These are phyloP conservation scores for Russula lepida DNA, from an alignment of 768 basidiomycete genomes.

Conservation along the genomic window DNA sequence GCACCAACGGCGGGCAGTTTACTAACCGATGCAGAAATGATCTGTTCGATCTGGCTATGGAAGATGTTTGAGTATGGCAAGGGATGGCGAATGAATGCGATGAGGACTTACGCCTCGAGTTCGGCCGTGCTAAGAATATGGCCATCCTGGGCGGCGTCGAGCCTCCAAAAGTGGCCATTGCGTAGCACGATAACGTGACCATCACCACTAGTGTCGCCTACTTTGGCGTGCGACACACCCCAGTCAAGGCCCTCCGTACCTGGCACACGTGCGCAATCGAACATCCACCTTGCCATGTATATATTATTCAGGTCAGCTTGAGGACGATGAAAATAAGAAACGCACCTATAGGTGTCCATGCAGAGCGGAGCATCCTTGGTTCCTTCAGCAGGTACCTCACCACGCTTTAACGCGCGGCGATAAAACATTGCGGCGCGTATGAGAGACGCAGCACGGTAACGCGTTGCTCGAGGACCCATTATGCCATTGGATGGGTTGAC, in stretches of 20 bases:
- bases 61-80: neutral
- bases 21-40: slow-evolving; percentile 51
- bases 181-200: slow-evolving; percentile 84
- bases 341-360: slow-evolving; percentile 80
- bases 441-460: slow-evolving; percentile 62
- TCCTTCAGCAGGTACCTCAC: slow-evolving; percentile 53
- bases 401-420: slow-evolving; percentile 58
- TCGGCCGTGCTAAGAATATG: slow-evolving; percentile 56
- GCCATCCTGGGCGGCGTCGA: slow-evolving; percentile 50
- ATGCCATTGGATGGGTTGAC: slow-evolving; percentile 47
- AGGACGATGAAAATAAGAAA: neutral
- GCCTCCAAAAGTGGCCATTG: slow-evolving; percentile 77
- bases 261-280: slow-evolving; percentile 80
- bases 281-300: slow-evolving; percentile 67
- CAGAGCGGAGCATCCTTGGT: slow-evolving; percentile 66
- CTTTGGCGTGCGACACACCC: slow-evolving; percentile 57
- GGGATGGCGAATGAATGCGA: neutral
- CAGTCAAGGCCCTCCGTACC: slow-evolving; percentile 69
- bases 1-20: slow-evolving; percentile 65
- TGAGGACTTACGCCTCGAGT: slow-evolving; percentile 45
- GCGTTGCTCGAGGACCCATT: slow-evolving; percentile 24
- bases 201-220: slow-evolving; percentile 46
- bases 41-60: slow-evolving; percentile 58
- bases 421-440: slow-evolving; percentile 68
- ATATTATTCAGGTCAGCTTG: neutral